phyloP scores from a whole-genome alignment of 2,329 filamentous ascomycete genomes.

The Pseudogymnoascus sp. region DNA sequence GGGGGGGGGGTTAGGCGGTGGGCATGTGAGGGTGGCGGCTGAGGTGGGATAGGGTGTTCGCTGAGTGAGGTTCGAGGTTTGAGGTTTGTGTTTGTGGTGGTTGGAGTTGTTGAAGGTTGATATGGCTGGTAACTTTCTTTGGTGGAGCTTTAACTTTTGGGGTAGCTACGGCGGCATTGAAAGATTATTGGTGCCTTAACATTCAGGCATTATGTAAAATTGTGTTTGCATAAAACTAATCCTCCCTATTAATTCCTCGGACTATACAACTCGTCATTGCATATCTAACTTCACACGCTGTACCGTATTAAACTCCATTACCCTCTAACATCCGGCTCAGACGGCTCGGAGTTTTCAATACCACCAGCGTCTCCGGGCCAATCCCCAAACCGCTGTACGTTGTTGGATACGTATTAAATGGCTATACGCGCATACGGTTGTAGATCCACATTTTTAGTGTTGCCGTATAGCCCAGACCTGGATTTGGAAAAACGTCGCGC shows the following conservation, averaged over 20 bases:
- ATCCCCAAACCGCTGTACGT: background rate
- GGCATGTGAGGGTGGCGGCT: background rate
- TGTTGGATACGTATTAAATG: no score
- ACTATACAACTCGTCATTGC: background rate
- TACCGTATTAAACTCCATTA: background rate
- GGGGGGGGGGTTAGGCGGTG: background rate
- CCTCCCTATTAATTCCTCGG: background rate
- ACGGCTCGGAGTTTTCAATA: background rate
- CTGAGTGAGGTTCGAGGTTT: background rate
- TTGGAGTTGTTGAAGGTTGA: background rate
- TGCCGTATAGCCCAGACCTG: no score
- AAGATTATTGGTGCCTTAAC: background rate
- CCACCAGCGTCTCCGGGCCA: background rate
- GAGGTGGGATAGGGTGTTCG: background rate
- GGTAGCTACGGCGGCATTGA: background rate
- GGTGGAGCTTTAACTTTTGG: slow-evolving; percentile 9
- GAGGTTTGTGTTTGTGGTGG: no score
- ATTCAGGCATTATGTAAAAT: background rate
- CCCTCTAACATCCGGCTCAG: background rate
- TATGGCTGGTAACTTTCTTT: background rate
- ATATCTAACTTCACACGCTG: background rate
- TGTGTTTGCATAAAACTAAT: background rate
- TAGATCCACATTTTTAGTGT: no score
- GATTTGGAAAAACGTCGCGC: no score
- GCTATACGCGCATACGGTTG: no score